These are phyloP conservation scores for Amphicarpaea edgeworthii DNA, from an alignment of 306 rosid species.

Conservation along the genomic window DNA sequence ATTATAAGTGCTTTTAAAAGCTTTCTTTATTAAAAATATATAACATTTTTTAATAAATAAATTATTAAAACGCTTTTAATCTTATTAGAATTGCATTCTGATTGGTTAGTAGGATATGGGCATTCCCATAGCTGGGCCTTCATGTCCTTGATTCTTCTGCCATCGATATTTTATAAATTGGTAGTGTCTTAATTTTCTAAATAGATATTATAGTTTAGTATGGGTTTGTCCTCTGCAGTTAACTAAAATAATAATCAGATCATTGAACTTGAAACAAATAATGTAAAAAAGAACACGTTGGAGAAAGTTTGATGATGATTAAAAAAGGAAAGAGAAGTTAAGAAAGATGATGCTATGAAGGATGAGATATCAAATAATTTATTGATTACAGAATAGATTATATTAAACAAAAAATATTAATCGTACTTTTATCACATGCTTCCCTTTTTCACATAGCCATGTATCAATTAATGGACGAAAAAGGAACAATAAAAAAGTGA, in stretches of 20 bases:
- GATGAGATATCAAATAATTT: not conserved
- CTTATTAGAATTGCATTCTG: too few species aligned
- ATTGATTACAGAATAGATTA: not conserved
- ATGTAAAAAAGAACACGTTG: not conserved
- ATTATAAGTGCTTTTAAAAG: too few species aligned
- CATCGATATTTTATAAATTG: not conserved
- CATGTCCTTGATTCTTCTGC: slow-evolving; percentile 1
- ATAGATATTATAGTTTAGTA: not conserved
- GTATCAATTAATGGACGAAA: not conserved
- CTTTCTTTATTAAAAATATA: too few species aligned
- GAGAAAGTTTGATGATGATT: not conserved
- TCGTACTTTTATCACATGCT: not conserved
- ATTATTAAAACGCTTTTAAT: too few species aligned
- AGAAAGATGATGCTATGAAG: not conserved
- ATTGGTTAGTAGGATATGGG: not conserved
- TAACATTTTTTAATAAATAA: too few species aligned
- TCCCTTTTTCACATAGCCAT: not conserved
- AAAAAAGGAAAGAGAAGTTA: not conserved
- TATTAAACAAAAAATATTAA: not conserved
- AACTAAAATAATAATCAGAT: not conserved
- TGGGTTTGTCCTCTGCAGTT: not conserved
- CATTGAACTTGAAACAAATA: not conserved
- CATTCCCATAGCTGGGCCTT: not conserved
- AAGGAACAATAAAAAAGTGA: not conserved
- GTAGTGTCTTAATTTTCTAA: not conserved